These are phyloP conservation scores for Ogataea pignaliae DNA, from an alignment of 805 yeast genomes.

Conservation along the genomic window DNA sequence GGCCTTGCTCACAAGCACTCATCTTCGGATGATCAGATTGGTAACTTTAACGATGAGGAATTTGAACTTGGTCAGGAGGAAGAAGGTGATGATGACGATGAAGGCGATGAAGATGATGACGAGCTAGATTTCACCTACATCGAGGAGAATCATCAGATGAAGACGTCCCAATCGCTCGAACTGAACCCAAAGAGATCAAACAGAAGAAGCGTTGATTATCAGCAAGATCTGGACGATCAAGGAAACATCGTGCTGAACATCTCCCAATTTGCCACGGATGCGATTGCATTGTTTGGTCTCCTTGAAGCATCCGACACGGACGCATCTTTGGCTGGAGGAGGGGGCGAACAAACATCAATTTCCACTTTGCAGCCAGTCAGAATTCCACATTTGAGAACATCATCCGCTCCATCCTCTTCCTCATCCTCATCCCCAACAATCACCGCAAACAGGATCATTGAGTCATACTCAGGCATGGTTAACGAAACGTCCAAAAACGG, in stretches of 20 bases:
- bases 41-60: too few species aligned
- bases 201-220: background rate
- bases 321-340: background rate
- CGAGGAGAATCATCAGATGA: conserved; percentile 18
- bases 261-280: conserved; percentile 12
- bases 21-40: background rate
- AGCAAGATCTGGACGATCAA: background rate
- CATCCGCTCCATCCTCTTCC: background rate
- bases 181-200: background rate
- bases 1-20: background rate
- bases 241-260: conserved; percentile 10
- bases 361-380: background rate
- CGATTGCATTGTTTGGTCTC: conserved; percentile 15
- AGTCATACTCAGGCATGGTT: conserved; percentile 18
- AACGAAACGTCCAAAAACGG: conserved; percentile 18
- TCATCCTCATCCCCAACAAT: background rate
- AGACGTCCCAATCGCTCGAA: conserved; percentile 10
- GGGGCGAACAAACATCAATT: background rate
- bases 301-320: background rate
- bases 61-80: too few species aligned
- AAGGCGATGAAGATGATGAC: conserved; percentile 4
- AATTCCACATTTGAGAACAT: background rate
- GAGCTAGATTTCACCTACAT: conserved; percentile 20
- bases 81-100: conserved; percentile 1
- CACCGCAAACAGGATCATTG: conserved; percentile 7